These are phyloP conservation scores for Eleusine indica DNA, from an alignment of 176 grass and related monocot genomes.

Conservation along the genomic window DNA sequence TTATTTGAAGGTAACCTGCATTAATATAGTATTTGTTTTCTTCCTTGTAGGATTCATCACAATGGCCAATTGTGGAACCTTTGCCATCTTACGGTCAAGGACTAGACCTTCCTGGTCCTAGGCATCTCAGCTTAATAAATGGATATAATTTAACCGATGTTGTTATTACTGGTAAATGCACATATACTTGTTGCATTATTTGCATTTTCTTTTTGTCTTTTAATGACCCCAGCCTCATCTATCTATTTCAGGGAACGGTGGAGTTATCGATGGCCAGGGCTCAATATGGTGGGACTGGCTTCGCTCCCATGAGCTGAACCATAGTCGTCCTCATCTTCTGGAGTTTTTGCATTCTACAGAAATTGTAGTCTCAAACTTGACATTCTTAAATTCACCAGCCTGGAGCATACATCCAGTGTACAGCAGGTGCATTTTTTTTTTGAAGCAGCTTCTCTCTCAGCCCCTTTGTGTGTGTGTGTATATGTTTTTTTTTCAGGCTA, in stretches of 20 bases:
- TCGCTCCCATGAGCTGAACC: constrained; percentile 57
- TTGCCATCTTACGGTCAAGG: constrained; percentile 94
- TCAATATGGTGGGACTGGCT: constrained; percentile 89
- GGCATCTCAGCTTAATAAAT: constrained; percentile 78
- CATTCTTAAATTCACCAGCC: constrained; percentile 81
- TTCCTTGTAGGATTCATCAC: constrained; percentile 68
- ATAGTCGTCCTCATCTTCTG: constrained; percentile 85
- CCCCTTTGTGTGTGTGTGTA: constrained; percentile 7
- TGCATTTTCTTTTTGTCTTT: not conserved
- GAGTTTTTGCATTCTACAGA: constrained; percentile 71
- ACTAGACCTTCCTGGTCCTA: constrained; percentile 71
- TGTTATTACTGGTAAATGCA: constrained; percentile 69
- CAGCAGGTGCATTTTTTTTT: constrained; percentile 55
- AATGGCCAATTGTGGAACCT: constrained; percentile 78
- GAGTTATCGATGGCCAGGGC: constrained; percentile 85
- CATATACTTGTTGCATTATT: not conserved
- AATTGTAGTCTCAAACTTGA: constrained; percentile 81
- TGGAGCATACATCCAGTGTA: constrained; percentile 94
- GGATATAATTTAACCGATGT: constrained; percentile 83
- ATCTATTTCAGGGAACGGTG: constrained; percentile 63
- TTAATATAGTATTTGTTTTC: constrained; percentile 13
- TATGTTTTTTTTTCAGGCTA: not conserved
- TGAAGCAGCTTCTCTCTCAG: not conserved
- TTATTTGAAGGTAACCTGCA: constrained; percentile 5
- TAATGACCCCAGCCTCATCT: not conserved